Conservation (phyloP, 2,329 filamentous ascomycete species). For the Harringtonia lauricola region DNA sequence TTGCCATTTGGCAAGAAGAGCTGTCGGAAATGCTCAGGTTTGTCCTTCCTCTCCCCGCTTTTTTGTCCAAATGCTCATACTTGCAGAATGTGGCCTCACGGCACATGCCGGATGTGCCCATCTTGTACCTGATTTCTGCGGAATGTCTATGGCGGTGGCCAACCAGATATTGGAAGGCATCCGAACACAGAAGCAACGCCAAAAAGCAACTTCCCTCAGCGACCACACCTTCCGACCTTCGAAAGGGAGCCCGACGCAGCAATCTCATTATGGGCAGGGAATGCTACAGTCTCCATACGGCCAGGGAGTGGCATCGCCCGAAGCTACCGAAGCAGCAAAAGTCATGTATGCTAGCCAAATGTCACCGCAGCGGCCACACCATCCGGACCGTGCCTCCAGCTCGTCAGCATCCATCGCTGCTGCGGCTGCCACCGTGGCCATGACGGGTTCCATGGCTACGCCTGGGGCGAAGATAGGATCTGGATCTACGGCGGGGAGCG, state of each 20-base stretch:
- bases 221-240: slow-evolving; percentile 53
- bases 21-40: slow-evolving; percentile 82
- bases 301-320: slow-evolving; percentile 28
- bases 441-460: slow-evolving; percentile 36
- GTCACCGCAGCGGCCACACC: slow-evolving; percentile 37
- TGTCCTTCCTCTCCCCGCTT: slow-evolving; percentile 14
- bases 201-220: slow-evolving; percentile 46
- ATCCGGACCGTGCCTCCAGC: slow-evolving; percentile 38
- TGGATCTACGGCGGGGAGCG: slow-evolving; percentile 14
- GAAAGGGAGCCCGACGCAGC: slow-evolving; percentile 25
- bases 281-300: slow-evolving; percentile 15
- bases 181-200: slow-evolving; percentile 60
- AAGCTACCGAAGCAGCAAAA: slow-evolving; percentile 55
- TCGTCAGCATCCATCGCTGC: slow-evolving; percentile 40
- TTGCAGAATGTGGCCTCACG: slow-evolving; percentile 75
- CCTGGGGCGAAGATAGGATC: slow-evolving; percentile 16
- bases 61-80: slow-evolving; percentile 15
- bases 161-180: slow-evolving; percentile 89
- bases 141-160: slow-evolving; percentile 96
- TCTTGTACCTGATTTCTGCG: slow-evolving; percentile 95
- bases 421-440: slow-evolving; percentile 45
- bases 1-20: slow-evolving; percentile 92
- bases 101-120: slow-evolving; percentile 88
- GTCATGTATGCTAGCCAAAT: slow-evolving; percentile 46
- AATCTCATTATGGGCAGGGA: slow-evolving; percentile 3